Percentiles rank a stretch among this genome's conserved stretches.
These are phyloP conservation scores for Talaromyces albobiverticillius DNA, from an alignment of 2,329 filamentous ascomycete species.

Conservation along the genomic window DNA sequence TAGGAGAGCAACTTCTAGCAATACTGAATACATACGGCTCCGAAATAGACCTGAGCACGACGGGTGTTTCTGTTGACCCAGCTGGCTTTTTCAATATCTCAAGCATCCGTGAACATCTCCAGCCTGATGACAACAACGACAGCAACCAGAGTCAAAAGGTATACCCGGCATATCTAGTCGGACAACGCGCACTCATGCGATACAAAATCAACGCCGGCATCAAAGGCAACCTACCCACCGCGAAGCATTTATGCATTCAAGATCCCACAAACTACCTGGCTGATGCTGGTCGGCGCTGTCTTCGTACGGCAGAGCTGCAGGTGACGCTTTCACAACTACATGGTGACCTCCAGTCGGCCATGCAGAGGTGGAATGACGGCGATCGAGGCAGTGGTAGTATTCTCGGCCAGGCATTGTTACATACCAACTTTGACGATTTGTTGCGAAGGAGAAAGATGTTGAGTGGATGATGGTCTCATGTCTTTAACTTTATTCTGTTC, in stretches of 20 bases:
- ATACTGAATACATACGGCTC: constrained; percentile 51
- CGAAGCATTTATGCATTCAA: constrained; percentile 52
- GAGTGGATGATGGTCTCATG: neutral
- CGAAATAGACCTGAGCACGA: constrained; percentile 42
- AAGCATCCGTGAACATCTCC: constrained; percentile 13
- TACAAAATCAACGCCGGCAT: constrained; percentile 31
- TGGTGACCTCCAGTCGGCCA: constrained; percentile 22
- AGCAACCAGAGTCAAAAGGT: neutral
- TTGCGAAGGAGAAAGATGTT: constrained; percentile 17
- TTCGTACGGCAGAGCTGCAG: constrained; percentile 51
- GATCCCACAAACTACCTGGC: constrained; percentile 59
- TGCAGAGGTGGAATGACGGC: constrained; percentile 24
- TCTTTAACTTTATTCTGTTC: neutral
- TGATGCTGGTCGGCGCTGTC: constrained; percentile 52
- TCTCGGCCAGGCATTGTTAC: constrained; percentile 24
- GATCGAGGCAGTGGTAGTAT: constrained; percentile 19
- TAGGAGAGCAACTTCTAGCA: constrained; percentile 45
- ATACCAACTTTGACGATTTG: constrained; percentile 30
- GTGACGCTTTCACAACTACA: constrained; percentile 36
- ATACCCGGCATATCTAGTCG: constrained; percentile 29
- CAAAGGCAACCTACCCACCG: constrained; percentile 24
- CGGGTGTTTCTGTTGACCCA: constrained; percentile 52
- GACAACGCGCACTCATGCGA: constrained; percentile 39
- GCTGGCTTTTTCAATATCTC: constrained; percentile 38
- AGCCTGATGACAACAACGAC: constrained; percentile 9